Base-by-base conservation (phyloP, 83 land plant genomes). In the Picea mariana region DNA sequence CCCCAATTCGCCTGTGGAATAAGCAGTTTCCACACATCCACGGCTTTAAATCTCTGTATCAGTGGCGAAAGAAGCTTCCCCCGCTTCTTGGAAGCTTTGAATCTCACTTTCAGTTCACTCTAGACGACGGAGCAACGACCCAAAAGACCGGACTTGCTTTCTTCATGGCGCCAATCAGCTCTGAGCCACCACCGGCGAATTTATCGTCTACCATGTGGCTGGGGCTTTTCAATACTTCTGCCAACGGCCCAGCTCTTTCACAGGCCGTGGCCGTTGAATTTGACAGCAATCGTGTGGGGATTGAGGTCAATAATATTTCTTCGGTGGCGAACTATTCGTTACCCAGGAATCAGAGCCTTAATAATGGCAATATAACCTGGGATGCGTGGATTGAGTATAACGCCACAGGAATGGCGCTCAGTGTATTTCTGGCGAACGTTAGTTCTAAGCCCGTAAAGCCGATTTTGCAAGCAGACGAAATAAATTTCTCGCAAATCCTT, bases 201-300 rank as follows among this genome's bases (percentile, higher is more conserved):
- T 27, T 27, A 0, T 27, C 31, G 31, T 27, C 31, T 27, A 27
- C 91, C 44, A 83, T 73, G 27, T 89, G 71, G 81, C 84, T 89
- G 12, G 91, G 89, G 67, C 85, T 87, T 63, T 86, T 89, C 78
- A 87, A 86, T 47, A 5, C 80, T n/a, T n/a, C n/a, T 82, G 79
- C 82, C 60, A 84, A 82, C 76, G 91, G 85, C 12, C 21, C 58
- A 49, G n/a, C 26, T 9, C 9, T 18, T 9, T 86, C 84, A 84
- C 62, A 79, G 9, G 18, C 86, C 16, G 79, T 90, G 52, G 90
- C 94, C 13, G 78, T 92, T 3, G 93, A 91, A 80, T 77, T 91
- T 61, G 93, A 91, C 71, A 84, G 60, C 82, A 86, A 90, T 81
- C 94, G 89, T 81, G 79, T 92, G 3, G 77, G 77, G 47, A 11